These are phyloP conservation scores for Ichthyophthirius multifiliis DNA, from an alignment of 169 alveolate genomes.

Conservation along the genomic window DNA sequence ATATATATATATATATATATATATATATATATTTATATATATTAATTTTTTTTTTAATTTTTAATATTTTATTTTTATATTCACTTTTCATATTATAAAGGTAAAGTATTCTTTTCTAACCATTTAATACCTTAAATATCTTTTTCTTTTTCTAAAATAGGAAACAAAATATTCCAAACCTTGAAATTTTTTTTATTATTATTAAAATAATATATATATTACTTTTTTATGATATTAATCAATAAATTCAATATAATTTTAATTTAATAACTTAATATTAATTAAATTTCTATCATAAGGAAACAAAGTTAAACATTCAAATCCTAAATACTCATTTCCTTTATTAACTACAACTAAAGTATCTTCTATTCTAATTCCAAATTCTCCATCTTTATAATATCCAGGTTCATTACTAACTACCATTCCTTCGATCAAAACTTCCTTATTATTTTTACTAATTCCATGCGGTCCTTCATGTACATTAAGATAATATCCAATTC, in stretches of 20 bases:
- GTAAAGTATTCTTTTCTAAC: no score
- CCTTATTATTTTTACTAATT: slow-evolving; percentile 68
- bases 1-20: no score
- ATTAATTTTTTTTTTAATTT: no score
- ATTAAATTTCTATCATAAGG: slow-evolving; percentile 86
- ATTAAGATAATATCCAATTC: slow-evolving; percentile 97
- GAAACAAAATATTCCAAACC: no score
- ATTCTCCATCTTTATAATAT: slow-evolving; percentile 94
- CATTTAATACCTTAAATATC: no score
- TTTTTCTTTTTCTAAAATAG: no score
- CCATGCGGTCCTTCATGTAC: slow-evolving; percentile 98
- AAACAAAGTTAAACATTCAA: slow-evolving; percentile 75
- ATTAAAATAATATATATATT: no score
- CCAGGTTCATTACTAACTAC: slow-evolving; percentile 98
- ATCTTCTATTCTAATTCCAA: slow-evolving; percentile 98
- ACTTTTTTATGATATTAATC: slow-evolving; percentile 76
- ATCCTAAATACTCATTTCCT: slow-evolving; percentile 50
- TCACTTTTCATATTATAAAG: no score
- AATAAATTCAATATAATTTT: slow-evolving; percentile 66
- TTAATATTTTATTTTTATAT: no score
- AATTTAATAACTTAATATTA: slow-evolving; percentile 56
- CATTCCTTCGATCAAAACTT: slow-evolving; percentile 88
- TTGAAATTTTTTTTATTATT: no score
- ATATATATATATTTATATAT: no score
- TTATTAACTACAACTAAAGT: slow-evolving; percentile 51